Base-by-base conservation (phyloP, 768 basidiomycete species). In the Amanita rimosa region DNA sequence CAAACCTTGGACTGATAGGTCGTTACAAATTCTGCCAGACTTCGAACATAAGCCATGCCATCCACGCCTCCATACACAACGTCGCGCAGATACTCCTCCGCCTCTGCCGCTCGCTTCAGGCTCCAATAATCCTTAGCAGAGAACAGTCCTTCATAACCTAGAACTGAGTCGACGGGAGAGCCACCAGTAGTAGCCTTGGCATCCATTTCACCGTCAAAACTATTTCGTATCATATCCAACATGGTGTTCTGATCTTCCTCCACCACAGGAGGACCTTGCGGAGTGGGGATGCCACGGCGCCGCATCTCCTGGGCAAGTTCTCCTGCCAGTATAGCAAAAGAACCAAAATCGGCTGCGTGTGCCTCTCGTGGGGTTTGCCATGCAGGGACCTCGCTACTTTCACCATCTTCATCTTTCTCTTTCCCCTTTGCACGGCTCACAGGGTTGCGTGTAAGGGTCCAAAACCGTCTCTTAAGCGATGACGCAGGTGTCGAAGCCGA, bases 41-140 rank as follows among this genome's bases (percentile, higher is more conserved):
- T 89, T 52, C 82, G 70, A 46, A 82, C 73, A 60, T 89, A 89
- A 4, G 86, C 86, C 22, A 79, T 63, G 1, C 87, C 86, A 49
- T 86, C 84, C 0, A 78, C 70, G 40, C 87, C 85, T 0, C 87
- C 86, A 58, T 88, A 89, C 0, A 89, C 85, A n/a, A 86, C 58
- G 58, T 87, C 83, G 16, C 74, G 64, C 14, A 89, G 40, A 55
- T 82, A 85, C n/a, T 70, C 72, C 62, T 85, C 81, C 1, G 75
- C 83, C 19, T 73, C 70, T n/a, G 61, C 60, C 10, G 74, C 77
- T 4, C 69, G 65, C 43, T 66, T 66, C 10, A 66, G 59, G 19
- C 65, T 71, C 74, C 78, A 85, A 52, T 79, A 79, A 5, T 60
- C 64, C 2, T 59, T 46, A 4, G 55, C 34, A 22, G 57, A 47